Evolutionary conservation across 78 protist genomes (phyloP).

Genomic region (Isochrysis galbana): DNA sequence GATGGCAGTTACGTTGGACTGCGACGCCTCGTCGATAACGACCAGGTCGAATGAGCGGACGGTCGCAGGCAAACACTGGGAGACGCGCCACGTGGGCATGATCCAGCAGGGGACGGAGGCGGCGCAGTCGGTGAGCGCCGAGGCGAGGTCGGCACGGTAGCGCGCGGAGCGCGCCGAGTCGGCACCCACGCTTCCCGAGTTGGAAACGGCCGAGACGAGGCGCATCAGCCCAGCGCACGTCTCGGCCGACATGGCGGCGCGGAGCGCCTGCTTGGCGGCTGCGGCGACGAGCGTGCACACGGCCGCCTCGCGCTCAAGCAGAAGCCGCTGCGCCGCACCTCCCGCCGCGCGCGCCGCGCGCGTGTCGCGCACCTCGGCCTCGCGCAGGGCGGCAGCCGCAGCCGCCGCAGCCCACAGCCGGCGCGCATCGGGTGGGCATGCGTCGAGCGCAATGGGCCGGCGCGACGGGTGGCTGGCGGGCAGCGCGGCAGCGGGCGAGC

Average conservation of each 20-base stretch:
- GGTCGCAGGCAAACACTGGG: not conserved
- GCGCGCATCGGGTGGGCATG: conserved; percentile 15
- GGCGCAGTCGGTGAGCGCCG: conserved; percentile 9
- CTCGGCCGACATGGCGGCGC: not conserved
- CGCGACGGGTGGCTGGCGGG: not conserved
- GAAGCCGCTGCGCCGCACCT: not conserved
- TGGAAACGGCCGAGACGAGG: not conserved
- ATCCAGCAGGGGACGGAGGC: conserved; percentile 9
- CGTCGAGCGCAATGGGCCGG: not conserved
- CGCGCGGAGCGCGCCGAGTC: not conserved
- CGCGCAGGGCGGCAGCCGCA: not conserved
- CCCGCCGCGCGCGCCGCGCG: not conserved
- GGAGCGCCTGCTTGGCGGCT: conserved; percentile 11
- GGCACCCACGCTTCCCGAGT: not conserved
- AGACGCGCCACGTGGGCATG: conserved; percentile 21
- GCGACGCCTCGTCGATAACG: conserved; percentile 25
- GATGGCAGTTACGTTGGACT: not conserved
- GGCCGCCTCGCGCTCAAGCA: not conserved
- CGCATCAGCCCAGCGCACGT: not conserved
- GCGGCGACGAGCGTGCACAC: conserved; percentile 26
- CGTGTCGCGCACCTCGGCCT: not conserved
- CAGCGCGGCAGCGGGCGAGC: no score
- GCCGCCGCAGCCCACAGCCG: not conserved
- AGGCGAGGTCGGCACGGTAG: conserved; percentile 4
- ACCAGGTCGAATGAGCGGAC: not conserved